Percentiles rank a stretch among this genome's conserved stretches.
These are phyloP conservation scores for Boletellus deceptivus DNA, from an alignment of 1,284 basidiomycete species.

Conservation along the genomic window DNA sequence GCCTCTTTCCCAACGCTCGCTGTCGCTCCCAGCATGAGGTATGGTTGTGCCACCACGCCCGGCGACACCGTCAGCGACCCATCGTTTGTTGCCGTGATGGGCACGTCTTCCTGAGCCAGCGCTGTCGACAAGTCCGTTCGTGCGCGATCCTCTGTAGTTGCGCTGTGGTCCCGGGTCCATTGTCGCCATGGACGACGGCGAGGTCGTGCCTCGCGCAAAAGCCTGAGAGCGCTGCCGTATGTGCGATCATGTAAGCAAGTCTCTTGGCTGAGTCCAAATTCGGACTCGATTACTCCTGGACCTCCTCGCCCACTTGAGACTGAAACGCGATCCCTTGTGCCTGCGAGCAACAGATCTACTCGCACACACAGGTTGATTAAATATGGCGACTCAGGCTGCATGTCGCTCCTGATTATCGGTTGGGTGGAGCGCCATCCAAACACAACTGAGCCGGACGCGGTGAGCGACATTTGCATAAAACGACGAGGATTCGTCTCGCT, in stretches of 20 bases:
- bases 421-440: no score
- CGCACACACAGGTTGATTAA: no score
- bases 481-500: no score
- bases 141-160: conserved; percentile 16
- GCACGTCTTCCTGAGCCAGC: conserved; percentile 19
- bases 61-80: conserved; percentile 44
- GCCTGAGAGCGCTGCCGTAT: neutral
- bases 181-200: conserved; percentile 16
- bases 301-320: no score
- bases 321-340: no score
- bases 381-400: no score
- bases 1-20: conserved; percentile 58
- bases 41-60: conserved; percentile 36
- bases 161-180: conserved; percentile 27
- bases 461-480: no score
- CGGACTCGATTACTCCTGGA: no score
- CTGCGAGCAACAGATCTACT: no score
- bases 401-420: no score
- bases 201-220: conserved; percentile 4
- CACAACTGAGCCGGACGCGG: no score
- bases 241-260: neutral
- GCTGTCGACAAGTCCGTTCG: conserved; percentile 22
- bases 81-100: conserved; percentile 50
- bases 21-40: conserved; percentile 38
- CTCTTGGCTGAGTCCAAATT: neutral